Percentiles rank a stretch among this genome's conserved stretches.
phyloP scores from a whole-genome alignment of 2,329 filamentous ascomycete species.

The Nigrospora sphaerica region DNA sequence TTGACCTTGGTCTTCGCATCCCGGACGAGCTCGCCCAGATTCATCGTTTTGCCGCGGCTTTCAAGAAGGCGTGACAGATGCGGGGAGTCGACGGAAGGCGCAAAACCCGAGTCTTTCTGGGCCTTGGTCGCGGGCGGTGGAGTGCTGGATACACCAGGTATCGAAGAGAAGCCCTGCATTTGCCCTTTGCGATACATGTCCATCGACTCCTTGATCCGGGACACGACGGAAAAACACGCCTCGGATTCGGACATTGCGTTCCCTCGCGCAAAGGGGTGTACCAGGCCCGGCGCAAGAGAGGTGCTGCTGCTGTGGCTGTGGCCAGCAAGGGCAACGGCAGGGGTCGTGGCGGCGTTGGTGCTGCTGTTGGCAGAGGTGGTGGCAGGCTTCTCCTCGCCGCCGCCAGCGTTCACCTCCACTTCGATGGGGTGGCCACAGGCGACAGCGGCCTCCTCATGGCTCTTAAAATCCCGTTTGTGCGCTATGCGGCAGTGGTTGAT shows the following conservation, averaged over 20 bases:
- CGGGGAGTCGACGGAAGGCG: slow-evolving; percentile 52
- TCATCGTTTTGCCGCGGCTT: slow-evolving; percentile 51
- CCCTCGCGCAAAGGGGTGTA: slow-evolving; percentile 54
- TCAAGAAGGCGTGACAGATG: slow-evolving; percentile 61
- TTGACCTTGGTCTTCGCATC: slow-evolving; percentile 51
- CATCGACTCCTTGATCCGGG: slow-evolving; percentile 46
- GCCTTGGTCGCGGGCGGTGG: slow-evolving; percentile 13
- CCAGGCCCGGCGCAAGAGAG: slow-evolving; percentile 34
- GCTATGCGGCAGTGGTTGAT: slow-evolving; percentile 98
- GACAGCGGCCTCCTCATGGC: slow-evolving; percentile 87
- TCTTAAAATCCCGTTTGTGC: slow-evolving; percentile 88
- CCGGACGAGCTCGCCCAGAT: slow-evolving; percentile 50
- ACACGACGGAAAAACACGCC: slow-evolving; percentile 40
- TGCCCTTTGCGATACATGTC: slow-evolving; percentile 44
- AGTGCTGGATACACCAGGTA: slow-evolving; percentile 28
- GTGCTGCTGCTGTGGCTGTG: not conserved
- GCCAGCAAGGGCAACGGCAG: not conserved
- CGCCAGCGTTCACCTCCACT: slow-evolving; percentile 43
- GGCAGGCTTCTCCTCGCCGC: slow-evolving; percentile 26
- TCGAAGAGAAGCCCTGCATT: slow-evolving; percentile 38
- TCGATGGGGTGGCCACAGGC: slow-evolving; percentile 82
- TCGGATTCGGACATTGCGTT: slow-evolving; percentile 48
- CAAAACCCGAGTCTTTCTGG: slow-evolving; percentile 26
- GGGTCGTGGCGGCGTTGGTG: slow-evolving; percentile 19
- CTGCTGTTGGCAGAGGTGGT: not conserved